Evolutionary conservation across 2,329 filamentous ascomycete species (phyloP).

Genomic region (Phialophora chinensis): DNA sequence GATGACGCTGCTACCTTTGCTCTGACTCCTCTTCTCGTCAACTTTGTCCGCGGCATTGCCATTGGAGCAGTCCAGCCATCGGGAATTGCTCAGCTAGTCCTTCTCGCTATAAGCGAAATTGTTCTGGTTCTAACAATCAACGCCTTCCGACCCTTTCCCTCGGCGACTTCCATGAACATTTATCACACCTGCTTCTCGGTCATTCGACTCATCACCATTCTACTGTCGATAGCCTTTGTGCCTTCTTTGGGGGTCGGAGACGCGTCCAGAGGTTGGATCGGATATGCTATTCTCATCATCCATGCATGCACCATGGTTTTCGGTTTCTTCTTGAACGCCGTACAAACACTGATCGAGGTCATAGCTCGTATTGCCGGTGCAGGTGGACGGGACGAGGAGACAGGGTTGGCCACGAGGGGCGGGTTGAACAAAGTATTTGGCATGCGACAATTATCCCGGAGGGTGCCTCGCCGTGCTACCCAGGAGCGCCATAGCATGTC

Average conservation of each 20-base stretch:
- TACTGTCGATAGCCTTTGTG: slow-evolving; percentile 82
- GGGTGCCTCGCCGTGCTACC: slow-evolving; percentile 65
- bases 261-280: slow-evolving; percentile 88
- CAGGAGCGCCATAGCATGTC: slow-evolving; percentile 75
- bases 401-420: slow-evolving; percentile 71
- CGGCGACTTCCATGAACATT: slow-evolving; percentile 94
- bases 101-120: slow-evolving; percentile 93
- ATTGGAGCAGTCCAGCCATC: slow-evolving; percentile 92
- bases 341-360: slow-evolving; percentile 91
- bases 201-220: slow-evolving; percentile 75
- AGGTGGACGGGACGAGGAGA: slow-evolving; percentile 60
- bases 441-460: slow-evolving; percentile 82
- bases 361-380: slow-evolving; percentile 80
- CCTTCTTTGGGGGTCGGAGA: slow-evolving; percentile 80
- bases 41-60: slow-evolving; percentile 82
- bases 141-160: slow-evolving; percentile 87
- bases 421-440: slow-evolving; percentile 90
- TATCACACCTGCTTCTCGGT: slow-evolving; percentile 86
- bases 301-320: slow-evolving; percentile 86
- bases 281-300: slow-evolving; percentile 85
- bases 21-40: slow-evolving; percentile 82
- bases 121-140: slow-evolving; percentile 85
- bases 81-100: slow-evolving; percentile 88
- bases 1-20: slow-evolving; percentile 92
- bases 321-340: slow-evolving; percentile 88